Evolutionary conservation across 345 rosid genomes (phyloP).

Genomic region (Eucalyptus pumila): DNA sequence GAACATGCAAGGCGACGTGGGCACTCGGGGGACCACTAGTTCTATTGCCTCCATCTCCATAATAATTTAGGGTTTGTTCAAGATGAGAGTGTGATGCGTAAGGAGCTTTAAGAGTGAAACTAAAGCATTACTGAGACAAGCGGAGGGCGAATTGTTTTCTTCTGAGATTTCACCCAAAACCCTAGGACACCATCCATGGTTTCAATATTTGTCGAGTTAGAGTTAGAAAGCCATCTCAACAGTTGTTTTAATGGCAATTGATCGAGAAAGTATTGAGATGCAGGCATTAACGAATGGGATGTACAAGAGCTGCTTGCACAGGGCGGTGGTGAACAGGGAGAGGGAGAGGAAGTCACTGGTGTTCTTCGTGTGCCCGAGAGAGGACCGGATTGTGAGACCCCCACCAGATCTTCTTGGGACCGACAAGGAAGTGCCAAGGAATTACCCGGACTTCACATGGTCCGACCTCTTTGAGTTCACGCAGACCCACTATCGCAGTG

Average conservation of each 20-base stretch:
- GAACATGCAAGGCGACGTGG: not conserved
- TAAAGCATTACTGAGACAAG: not conserved
- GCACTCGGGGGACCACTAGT: not conserved
- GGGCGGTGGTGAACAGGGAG: conserved; percentile 54
- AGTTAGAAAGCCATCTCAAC: not conserved
- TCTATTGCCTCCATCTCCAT: not conserved
- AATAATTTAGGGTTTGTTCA: not conserved
- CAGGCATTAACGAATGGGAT: conserved; percentile 50
- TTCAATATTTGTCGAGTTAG: not conserved
- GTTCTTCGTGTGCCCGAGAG: conserved; percentile 45
- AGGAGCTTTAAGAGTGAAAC: not conserved
- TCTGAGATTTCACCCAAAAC: not conserved
- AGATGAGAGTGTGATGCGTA: not conserved
- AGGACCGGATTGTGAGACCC: conserved; percentile 54
- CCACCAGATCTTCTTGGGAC: conserved; percentile 32
- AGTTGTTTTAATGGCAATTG: not conserved
- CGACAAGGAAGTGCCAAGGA: conserved; percentile 11
- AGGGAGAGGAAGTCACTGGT: conserved; percentile 45
- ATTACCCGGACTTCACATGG: conserved; percentile 81
- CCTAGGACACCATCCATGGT: not conserved
- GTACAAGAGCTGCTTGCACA: conserved; percentile 62
- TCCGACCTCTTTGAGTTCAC: conserved; percentile 55
- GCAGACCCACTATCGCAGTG: conserved; percentile 33
- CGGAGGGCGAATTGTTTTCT: not conserved
- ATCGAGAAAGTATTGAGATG: not conserved